Conservation (phyloP, 1,139 yeast species). For the Meyerozyma sp. region DNA sequence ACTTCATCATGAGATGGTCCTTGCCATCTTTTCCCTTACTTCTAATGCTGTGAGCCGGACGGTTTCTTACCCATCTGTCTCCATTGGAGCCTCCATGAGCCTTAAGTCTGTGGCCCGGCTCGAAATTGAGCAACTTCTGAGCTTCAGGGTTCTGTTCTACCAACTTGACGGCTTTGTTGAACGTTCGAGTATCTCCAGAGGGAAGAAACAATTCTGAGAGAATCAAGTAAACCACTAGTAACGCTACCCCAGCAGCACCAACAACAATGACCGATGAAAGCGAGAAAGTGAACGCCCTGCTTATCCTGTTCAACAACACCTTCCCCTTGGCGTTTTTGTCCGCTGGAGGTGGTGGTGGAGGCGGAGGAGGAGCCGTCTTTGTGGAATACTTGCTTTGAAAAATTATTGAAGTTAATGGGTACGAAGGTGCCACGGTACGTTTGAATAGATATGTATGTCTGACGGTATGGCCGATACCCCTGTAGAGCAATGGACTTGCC, state of each 20-base stretch:
- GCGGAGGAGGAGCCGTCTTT: constrained; percentile 10
- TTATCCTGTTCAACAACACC: constrained; percentile 32
- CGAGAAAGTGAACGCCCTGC: constrained; percentile 57
- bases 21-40: constrained; percentile 63
- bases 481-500: not conserved
- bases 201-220: constrained; percentile 79
- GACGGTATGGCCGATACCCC: not conserved
- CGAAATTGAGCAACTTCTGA: constrained; percentile 51
- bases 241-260: constrained; percentile 62
- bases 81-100: constrained; percentile 74
- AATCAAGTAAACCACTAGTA: constrained; percentile 71
- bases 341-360: constrained; percentile 30
- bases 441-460: not conserved
- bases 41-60: constrained; percentile 65
- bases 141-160: constrained; percentile 65
- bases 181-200: constrained; percentile 85
- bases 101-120: constrained; percentile 56
- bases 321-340: constrained; percentile 40
- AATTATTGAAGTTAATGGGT: not conserved
- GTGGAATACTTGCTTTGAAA: constrained; percentile 15
- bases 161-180: constrained; percentile 76
- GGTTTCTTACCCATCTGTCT: constrained; percentile 81
- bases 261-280: constrained; percentile 56
- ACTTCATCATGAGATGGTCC: constrained; percentile 78
- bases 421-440: not conserved